These are phyloP conservation scores for Starmerella ratchasimensis DNA, from an alignment of 805 yeast genomes.

Conservation along the genomic window DNA sequence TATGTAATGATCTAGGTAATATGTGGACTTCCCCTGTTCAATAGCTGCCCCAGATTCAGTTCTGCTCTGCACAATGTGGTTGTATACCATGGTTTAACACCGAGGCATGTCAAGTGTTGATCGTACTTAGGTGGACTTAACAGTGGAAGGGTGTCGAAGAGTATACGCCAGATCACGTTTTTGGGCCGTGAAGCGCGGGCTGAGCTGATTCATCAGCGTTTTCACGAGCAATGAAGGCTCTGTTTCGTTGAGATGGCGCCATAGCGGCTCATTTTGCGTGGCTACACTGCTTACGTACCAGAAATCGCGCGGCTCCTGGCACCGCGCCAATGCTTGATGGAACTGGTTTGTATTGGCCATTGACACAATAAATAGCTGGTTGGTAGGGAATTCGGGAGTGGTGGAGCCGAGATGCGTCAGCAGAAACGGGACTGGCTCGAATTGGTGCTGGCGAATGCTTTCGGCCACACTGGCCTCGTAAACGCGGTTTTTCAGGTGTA, in stretches of 20 bases:
- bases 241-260: not conserved
- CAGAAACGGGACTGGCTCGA: conserved; percentile 5
- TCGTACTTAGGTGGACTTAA: no score
- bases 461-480: conserved; percentile 8
- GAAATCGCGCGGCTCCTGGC: not conserved
- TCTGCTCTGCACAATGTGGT: no score
- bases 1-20: no score
- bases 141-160: not conserved
- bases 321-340: conserved; percentile 4
- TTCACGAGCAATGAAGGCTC: not conserved
- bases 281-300: conserved; percentile 6
- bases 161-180: not conserved
- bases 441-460: conserved; percentile 1
- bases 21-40: no score
- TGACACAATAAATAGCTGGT: conserved; percentile 1
- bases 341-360: conserved; percentile 10
- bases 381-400: not conserved
- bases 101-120: no score
- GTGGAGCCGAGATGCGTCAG: conserved; percentile 4
- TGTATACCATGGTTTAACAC: no score
- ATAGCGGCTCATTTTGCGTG: conserved; percentile 8
- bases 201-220: conserved; percentile 6
- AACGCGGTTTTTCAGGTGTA: conserved; percentile 2
- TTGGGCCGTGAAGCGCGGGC: not conserved
- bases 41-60: no score